A percentile compares a stretch with the other conserved stretches of the same genome.
These are phyloP conservation scores for Lepidium aucheri DNA, from an alignment of 345 rosid species.

Conservation along the genomic window DNA sequence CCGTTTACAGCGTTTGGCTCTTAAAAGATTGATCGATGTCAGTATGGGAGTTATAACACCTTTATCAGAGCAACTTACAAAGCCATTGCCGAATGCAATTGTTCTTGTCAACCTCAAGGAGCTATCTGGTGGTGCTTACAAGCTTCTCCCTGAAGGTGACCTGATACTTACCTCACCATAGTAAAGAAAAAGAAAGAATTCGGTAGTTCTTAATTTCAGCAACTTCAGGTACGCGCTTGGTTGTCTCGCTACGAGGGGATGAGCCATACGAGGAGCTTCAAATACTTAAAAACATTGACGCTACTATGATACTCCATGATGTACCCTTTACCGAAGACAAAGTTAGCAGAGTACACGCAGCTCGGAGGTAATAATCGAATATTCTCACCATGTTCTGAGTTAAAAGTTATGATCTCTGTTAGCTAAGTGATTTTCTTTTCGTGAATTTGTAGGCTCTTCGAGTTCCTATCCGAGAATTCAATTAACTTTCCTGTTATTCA, in stretches of 20 bases:
- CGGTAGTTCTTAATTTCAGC: neutral
- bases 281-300: constrained; percentile 59
- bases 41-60: constrained; percentile 94
- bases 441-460: constrained; percentile 56
- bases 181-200: neutral
- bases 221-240: constrained; percentile 79
- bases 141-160: constrained; percentile 93
- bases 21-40: constrained; percentile 80
- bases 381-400: neutral
- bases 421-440: neutral
- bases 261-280: constrained; percentile 72
- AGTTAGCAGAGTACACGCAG: constrained; percentile 86
- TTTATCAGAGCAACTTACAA: constrained; percentile 88
- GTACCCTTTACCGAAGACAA: constrained; percentile 66
- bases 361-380: constrained; percentile 58
- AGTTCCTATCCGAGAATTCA: constrained; percentile 61
- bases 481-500: constrained; percentile 84
- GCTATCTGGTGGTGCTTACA: constrained; percentile 76
- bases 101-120: constrained; percentile 89
- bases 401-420: neutral
- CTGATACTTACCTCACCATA: neutral
- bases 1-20: constrained; percentile 70
- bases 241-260: constrained; percentile 73
- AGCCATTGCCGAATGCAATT: constrained; percentile 91
- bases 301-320: constrained; percentile 80